Evolutionary conservation across 768 basidiomycete genomes (phyloP).

Genomic region (Kwoniella sp.): DNA sequence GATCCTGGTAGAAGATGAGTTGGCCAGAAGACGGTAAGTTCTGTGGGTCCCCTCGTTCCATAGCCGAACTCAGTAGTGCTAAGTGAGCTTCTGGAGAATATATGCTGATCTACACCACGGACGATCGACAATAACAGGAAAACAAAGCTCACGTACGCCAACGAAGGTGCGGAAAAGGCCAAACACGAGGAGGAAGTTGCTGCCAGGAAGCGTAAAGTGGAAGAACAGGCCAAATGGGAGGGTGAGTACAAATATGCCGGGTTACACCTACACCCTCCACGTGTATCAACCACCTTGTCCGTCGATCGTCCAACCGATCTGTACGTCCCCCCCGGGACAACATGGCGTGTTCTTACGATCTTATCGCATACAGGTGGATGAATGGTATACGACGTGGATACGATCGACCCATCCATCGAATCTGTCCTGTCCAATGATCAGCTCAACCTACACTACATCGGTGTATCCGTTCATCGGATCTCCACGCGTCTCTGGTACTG

Average conservation of each 20-base stretch:
- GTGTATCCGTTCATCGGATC: no score
- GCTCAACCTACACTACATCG: no score
- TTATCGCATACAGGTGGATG: slow-evolving; percentile 6
- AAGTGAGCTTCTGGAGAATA: background rate
- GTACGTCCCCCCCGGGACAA: slow-evolving; percentile 16
- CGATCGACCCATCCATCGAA: background rate
- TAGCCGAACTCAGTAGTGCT: background rate
- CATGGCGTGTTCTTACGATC: slow-evolving; percentile 24
- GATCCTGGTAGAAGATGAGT: slow-evolving; percentile 53
- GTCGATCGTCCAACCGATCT: no score
- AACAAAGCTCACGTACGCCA: slow-evolving; percentile 51
- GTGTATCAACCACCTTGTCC: no score
- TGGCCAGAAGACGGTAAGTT: slow-evolving; percentile 48
- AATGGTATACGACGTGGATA: background rate
- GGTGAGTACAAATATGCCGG: no score
- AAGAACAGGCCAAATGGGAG: slow-evolving; percentile 54
- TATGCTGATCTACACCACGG: no score
- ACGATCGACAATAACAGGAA: slow-evolving; percentile 37
- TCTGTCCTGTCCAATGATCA: no score
- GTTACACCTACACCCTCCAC: no score
- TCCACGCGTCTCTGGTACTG: no score
- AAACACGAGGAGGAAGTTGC: slow-evolving; percentile 47
- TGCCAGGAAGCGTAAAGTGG: slow-evolving; percentile 50
- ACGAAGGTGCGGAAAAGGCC: slow-evolving; percentile 55
- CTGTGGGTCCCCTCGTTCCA: no score